phyloP scores from a whole-genome alignment of 129 eudicot species.

The Centrapalus pauciflorus region DNA sequence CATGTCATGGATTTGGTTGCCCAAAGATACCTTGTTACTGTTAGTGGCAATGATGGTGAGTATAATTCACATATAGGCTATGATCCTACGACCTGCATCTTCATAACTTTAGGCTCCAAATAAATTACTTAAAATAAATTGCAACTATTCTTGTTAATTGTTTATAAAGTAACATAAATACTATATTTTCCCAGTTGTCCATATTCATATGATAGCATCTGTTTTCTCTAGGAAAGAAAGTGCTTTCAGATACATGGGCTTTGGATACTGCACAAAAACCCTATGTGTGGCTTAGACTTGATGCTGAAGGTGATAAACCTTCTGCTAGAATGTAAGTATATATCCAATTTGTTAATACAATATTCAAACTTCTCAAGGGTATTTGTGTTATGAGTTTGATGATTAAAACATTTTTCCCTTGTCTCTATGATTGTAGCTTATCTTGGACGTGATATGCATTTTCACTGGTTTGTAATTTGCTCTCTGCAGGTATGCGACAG shows the following conservation, averaged over 20 bases:
- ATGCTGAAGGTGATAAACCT: constrained; percentile 89
- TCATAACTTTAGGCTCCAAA: neutral
- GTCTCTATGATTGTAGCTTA: constrained; percentile 2
- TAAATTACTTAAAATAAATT: neutral
- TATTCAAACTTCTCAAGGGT: constrained; percentile 15
- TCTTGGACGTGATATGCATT: neutral
- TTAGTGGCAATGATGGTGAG: constrained; percentile 97
- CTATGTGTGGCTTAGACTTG: constrained; percentile 80
- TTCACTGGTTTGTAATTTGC: neutral
- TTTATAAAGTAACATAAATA: neutral
- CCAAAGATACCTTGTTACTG: constrained; percentile 84
- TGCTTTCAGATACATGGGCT: constrained; percentile 87
- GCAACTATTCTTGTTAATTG: constrained; percentile 6
- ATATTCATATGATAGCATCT: constrained; percentile 6
- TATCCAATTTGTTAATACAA: constrained; percentile 4
- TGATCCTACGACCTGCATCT: neutral
- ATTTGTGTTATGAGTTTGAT: neutral
- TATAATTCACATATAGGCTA: neutral
- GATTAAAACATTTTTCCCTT: neutral
- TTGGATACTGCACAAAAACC: constrained; percentile 98
- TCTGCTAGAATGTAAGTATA: constrained; percentile 92
- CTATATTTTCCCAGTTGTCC: neutral
- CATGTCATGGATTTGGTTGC: constrained; percentile 95
- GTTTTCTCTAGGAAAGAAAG: constrained; percentile 74
- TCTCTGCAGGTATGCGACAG: constrained; percentile 80